Base-by-base conservation (phyloP, 148 eudicot species). In the Camellia lanceoleosa region DNA sequence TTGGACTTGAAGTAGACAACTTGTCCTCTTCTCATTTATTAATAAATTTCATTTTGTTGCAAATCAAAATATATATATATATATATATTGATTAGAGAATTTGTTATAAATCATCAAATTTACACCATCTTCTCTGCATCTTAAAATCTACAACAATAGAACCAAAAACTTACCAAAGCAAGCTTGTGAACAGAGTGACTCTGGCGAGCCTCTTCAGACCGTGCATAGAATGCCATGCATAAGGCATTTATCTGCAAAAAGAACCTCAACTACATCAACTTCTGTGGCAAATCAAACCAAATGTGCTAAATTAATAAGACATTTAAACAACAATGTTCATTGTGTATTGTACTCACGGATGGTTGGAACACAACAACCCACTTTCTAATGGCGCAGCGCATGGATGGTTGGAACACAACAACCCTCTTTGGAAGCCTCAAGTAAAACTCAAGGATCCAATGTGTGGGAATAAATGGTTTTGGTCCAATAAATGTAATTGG, bases 151-250 rank as follows among this genome's bases (percentile, higher is more conserved):
- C 23, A 11, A 73, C 15, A 56, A 56, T 10, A 16, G 15, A n/a
- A 66, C 44, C 38, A 62, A 76, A 72, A 3, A 63, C 68, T 85
- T 89, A 93, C 98, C 95, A 93, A 86, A 76, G 98, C 95, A 81
- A 96, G 94, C 89, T 92, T 96, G 88, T 92, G 97, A 85, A 92
- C 83, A 59, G 98, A 93, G 68, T 93, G 94, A 86, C 92, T 93
- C 84, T 93, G 99, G 71, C 98, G 98, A 73, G 94, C 98, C 91
- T 93, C 98, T 82, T 96, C 98, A 75, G 99, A 93, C 55, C 95
- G 90, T 73, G 99, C 97, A 86, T 92, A 96, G 83, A 96, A 93
- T 73, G 99, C 99, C 99, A 93, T 90, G 86, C 98, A 93, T 86
- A 96, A 80, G 69, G 99, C 99, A 90, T 86, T 89, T 83, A 93